A percentile compares a stretch with the other conserved stretches of the same genome.
Evolutionary conservation across 202 grass and related monocot genomes (phyloP).

Genomic region (Schoenoplectus tabernaemontani): DNA sequence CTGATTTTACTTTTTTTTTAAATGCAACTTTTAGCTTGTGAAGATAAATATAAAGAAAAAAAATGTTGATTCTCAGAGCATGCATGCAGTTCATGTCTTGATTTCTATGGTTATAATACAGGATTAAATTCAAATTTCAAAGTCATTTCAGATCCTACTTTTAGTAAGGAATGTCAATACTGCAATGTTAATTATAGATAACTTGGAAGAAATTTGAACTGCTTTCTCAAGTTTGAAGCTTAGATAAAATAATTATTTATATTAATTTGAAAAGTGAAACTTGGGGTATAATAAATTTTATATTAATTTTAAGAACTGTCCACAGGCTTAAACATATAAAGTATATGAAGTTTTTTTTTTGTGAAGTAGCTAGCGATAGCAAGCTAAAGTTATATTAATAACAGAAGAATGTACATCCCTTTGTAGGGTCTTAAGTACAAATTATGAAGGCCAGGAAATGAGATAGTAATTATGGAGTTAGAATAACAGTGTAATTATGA

Average conservation of each 20-base stretch:
- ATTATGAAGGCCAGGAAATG: too few species aligned
- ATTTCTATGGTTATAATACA: background rate
- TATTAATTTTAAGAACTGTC: background rate
- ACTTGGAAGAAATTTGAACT: background rate
- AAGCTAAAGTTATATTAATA: too few species aligned
- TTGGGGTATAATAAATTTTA: background rate
- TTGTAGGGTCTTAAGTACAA: too few species aligned
- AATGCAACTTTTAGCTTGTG: background rate
- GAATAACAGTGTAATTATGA: background rate
- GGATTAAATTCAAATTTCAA: background rate
- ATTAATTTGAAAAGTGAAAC: background rate
- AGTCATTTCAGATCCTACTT: background rate
- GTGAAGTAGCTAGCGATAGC: too few species aligned
- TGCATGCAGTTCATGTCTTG: background rate
- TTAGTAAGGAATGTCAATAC: background rate
- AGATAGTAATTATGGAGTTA: too few species aligned
- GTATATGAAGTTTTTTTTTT: too few species aligned
- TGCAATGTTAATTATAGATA: background rate
- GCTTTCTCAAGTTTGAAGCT: background rate
- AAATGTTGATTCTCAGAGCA: background rate
- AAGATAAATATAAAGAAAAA: background rate
- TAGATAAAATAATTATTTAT: background rate
- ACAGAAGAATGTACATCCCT: too few species aligned
- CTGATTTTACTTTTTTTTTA: background rate
- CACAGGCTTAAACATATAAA: background rate